Evolutionary conservation across 768 basidiomycete species (phyloP), one percentile per base, ranked within the genome.

Genomic region (Tylopilus felleus): DNA sequence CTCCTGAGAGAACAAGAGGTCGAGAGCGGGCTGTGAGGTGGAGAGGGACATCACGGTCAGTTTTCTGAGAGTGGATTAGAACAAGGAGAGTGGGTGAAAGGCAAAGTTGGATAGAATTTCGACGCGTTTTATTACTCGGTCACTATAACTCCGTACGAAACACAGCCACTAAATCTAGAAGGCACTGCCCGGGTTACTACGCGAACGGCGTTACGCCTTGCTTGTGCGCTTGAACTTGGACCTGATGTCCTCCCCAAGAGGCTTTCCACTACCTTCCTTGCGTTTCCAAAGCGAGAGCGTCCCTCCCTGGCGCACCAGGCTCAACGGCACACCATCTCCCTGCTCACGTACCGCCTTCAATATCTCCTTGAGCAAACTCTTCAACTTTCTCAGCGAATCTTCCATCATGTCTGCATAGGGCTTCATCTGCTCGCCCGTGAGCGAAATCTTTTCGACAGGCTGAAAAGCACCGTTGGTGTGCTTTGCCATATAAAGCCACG

Each of bases 1-100:
- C 49, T 80, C 79, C 29, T 83, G 73, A 27, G 86, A 73, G 73
- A 95, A 95, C 59, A 91, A 75, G 48, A 96, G 82, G 65, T 93
- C 86, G 61, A 94, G 85, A 38, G 74, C 60, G 39, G 70, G 71
- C 69, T 91, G 85, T 38, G 84, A 77, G 5, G 83, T 85, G 3
- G 49, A 5, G 22, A 29, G 29, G 33, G 33, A 33, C 33, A 16
- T 5, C 56, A 65, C 62, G 48, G n/a, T 39, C 5, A n/a, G n/a
- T n/a, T n/a, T n/a, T n/a, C n/a, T 48, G 17, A 31, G 16, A 1
- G 48, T 12, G 6, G 33, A 28, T 27, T 47, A 42, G 41, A 7
- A 17, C 3, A 55, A 62, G 33, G 51, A 48, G 39, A 57, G 45
- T 27, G 45, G 29, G 8, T n/a, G n/a, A 27, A 27, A 27, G 25